A percentile compares a stretch with the other conserved stretches of the same genome.
phyloP scores from a whole-genome alignment of 148 eudicot genomes.

The Camellia lanceoleosa region DNA sequence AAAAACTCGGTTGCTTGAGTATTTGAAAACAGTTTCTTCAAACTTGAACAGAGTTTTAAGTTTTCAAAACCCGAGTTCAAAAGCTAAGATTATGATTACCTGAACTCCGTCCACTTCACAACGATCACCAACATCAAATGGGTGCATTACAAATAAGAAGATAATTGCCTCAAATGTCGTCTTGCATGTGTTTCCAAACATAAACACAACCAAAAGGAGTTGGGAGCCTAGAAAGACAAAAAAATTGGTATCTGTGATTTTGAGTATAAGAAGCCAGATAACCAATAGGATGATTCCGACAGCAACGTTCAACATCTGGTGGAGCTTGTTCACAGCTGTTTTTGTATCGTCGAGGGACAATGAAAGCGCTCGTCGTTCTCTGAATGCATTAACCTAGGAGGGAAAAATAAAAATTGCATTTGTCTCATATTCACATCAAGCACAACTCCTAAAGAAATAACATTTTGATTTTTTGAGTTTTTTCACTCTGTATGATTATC shows the following conservation, averaged over 20 bases:
- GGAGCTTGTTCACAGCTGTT: conserved; percentile 80
- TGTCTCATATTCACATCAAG: not conserved
- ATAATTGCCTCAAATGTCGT: conserved; percentile 83
- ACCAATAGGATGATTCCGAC: conserved; percentile 43
- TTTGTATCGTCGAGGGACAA: conserved; percentile 80
- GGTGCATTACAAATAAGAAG: conserved; percentile 72
- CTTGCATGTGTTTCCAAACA: conserved; percentile 75
- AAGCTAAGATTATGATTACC: conserved; percentile 26
- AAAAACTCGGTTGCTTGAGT: too few species aligned
- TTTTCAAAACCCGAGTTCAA: too few species aligned
- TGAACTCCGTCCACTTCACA: conserved; percentile 68
- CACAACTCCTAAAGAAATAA: not conserved
- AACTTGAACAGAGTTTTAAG: too few species aligned
- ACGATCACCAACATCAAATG: conserved; percentile 65
- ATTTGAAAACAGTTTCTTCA: too few species aligned
- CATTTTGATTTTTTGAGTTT: too few species aligned
- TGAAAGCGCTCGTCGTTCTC: conserved; percentile 78
- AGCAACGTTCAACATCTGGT: conserved; percentile 51
- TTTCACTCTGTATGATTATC: too few species aligned
- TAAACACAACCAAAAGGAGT: conserved; percentile 51
- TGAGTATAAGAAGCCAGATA: conserved; percentile 70
- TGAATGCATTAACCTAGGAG: conserved; percentile 61
- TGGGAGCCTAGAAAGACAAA: conserved; percentile 65
- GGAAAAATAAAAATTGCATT: not conserved
- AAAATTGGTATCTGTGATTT: conserved; percentile 56